Conservation (phyloP, 805 yeast genomes). For the Komagataella ulmi region DNA sequence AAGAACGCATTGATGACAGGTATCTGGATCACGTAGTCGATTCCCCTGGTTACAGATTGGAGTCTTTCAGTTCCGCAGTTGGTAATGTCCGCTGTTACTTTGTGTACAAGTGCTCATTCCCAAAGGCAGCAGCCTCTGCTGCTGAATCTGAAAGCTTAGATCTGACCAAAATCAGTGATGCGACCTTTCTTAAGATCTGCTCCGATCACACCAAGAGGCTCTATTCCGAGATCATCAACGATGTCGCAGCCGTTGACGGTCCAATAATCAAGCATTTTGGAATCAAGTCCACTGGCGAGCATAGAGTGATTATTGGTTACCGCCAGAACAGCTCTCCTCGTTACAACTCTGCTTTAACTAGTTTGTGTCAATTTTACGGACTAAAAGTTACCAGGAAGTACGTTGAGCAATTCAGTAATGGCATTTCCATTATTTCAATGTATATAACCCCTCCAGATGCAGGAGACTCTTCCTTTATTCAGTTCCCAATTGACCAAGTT, state of each 20-base stretch:
- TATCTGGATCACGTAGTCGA: conserved; percentile 46
- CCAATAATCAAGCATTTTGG: conserved; percentile 87
- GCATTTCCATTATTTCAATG: conserved; percentile 75
- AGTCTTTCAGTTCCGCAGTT: conserved; percentile 62
- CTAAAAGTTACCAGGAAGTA: conserved; percentile 78
- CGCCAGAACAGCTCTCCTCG: conserved; percentile 75
- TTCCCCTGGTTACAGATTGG: conserved; percentile 47
- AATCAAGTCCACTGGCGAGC: conserved; percentile 68
- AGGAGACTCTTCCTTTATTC: conserved; percentile 32
- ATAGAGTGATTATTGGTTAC: conserved; percentile 80
- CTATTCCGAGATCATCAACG: conserved; percentile 58
- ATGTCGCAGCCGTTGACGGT: conserved; percentile 67
- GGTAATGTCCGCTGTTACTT: conserved; percentile 53
- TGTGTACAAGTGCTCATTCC: conserved; percentile 63
- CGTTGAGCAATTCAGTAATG: conserved; percentile 88
- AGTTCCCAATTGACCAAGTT: conserved; percentile 75
- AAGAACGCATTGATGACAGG: conserved; percentile 66
- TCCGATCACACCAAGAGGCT: conserved; percentile 67
- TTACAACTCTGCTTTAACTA: conserved; percentile 76
- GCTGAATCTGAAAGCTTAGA: conserved; percentile 27
- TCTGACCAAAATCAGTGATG: conserved; percentile 62
- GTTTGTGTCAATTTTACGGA: conserved; percentile 81
- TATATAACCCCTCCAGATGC: conserved; percentile 58
- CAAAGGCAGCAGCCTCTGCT: conserved; percentile 12
- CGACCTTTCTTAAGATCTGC: conserved; percentile 63